phyloP scores from a whole-genome alignment of 2,329 filamentous ascomycete genomes.

The Torrubiella hemipterigena region DNA sequence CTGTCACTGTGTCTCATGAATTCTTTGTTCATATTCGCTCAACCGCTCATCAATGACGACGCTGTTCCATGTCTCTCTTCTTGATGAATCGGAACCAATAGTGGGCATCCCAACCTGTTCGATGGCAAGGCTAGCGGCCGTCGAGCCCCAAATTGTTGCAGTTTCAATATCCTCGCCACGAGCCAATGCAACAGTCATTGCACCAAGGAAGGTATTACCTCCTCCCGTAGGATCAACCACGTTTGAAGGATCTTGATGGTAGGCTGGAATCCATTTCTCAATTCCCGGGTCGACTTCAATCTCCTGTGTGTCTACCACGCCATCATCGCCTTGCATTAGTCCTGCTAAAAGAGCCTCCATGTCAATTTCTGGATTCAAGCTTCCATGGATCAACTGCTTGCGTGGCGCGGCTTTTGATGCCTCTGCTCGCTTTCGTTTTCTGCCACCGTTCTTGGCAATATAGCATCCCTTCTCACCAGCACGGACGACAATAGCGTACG shows the following conservation, averaged over 20 bases:
- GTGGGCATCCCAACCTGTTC: conserved; percentile 81
- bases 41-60: conserved; percentile 39
- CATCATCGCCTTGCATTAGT: conserved; percentile 40
- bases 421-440: conserved; percentile 25
- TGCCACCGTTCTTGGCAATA: conserved; percentile 44
- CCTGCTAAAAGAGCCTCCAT: conserved; percentile 51
- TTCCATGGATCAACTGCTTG: conserved; percentile 34
- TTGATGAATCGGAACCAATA: conserved; percentile 31
- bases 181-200: conserved; percentile 45
- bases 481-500: conserved; percentile 56
- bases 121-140: conserved; percentile 86
- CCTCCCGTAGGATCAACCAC: conserved; percentile 92
- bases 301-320: conserved; percentile 42
- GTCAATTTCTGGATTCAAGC: conserved; percentile 46
- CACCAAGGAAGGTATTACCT: conserved; percentile 75
- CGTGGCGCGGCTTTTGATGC: conserved; percentile 17
- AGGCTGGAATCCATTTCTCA: conserved; percentile 68
- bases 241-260: conserved; percentile 39
- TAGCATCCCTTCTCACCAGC: conserved; percentile 63
- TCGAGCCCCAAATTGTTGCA: conserved; percentile 64
- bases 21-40: conserved; percentile 32
- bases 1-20: too few species aligned
- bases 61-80: conserved; percentile 50
- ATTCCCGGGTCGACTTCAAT: conserved; percentile 52
- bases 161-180: conserved; percentile 51